phyloP scores from a whole-genome alignment of 805 yeast genomes.

The Kluyveromyces dobzhanskii region DNA sequence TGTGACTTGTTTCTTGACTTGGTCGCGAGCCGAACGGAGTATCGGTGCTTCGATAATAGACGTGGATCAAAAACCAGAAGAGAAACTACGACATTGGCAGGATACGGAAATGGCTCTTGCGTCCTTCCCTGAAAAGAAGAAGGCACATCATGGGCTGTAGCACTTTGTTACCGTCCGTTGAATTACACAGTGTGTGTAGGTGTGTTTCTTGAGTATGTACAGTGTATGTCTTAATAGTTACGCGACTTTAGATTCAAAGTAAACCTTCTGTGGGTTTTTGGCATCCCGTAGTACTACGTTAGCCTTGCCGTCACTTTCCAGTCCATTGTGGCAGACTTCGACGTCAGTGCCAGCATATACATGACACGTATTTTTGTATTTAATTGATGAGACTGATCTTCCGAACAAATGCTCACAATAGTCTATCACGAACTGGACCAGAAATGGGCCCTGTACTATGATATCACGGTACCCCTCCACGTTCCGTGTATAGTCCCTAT shows the following conservation, averaged over 20 bases:
- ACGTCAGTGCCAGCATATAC: conserved; percentile 32
- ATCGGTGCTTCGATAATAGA: conserved; percentile 34
- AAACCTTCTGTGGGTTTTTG: conserved; percentile 3
- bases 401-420: conserved; percentile 33
- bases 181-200: too few species aligned
- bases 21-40: conserved; percentile 8
- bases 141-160: conserved; percentile 9
- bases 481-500: conserved; percentile 40
- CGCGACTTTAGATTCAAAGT: conserved; percentile 5
- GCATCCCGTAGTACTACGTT: conserved; percentile 6
- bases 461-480: conserved; percentile 54
- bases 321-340: conserved; percentile 13
- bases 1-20: conserved; percentile 28
- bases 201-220: too few species aligned
- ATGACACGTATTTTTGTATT: conserved; percentile 37
- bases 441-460: conserved; percentile 76
- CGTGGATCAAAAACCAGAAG: conserved; percentile 42
- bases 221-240: too few species aligned
- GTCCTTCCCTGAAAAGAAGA: neutral
- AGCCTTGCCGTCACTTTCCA: conserved; percentile 2
- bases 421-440: conserved; percentile 50
- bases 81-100: conserved; percentile 42
- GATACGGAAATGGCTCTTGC: conserved; percentile 29
- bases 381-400: conserved; percentile 24
- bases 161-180: conserved; percentile 7